Conservation (phyloP, 495 filamentous ascomycete genomes). For the Clohesyomyces aquaticus region DNA sequence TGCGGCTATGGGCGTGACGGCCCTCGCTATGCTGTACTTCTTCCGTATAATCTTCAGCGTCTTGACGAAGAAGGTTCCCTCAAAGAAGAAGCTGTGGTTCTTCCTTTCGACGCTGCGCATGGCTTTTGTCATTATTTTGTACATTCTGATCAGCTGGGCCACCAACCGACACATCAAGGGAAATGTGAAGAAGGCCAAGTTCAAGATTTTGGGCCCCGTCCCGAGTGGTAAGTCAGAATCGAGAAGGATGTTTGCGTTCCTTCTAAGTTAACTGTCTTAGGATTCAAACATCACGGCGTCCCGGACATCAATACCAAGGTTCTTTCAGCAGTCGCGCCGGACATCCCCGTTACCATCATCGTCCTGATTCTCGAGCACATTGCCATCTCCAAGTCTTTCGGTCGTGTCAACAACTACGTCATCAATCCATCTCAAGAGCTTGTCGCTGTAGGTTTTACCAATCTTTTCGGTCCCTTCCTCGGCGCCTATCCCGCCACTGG, state of each 20-base stretch:
- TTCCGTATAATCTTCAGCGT: constrained; percentile 71
- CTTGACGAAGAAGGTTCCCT: constrained; percentile 68
- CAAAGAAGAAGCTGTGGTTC: constrained; percentile 75
- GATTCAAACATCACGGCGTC: constrained; percentile 78
- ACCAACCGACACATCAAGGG: constrained; percentile 66
- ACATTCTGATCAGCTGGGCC: constrained; percentile 88
- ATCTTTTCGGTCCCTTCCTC: constrained; percentile 90
- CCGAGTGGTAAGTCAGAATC: constrained; percentile 64
- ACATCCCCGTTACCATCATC: constrained; percentile 84
- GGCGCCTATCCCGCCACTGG: constrained; percentile 93
- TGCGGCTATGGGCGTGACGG: constrained; percentile 87
- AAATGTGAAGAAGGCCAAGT: constrained; percentile 53
- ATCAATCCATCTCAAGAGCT: constrained; percentile 97
- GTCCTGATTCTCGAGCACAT: constrained; percentile 85
- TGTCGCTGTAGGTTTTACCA: constrained; percentile 90
- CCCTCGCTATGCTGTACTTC: constrained; percentile 77
- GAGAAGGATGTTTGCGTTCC: background rate
- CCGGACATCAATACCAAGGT: constrained; percentile 67
- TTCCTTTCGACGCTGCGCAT: constrained; percentile 89
- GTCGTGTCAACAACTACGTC: constrained; percentile 92
- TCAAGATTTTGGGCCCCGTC: constrained; percentile 73
- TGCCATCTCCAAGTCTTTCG: constrained; percentile 96
- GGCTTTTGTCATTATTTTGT: constrained; percentile 89
- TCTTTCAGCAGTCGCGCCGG: constrained; percentile 61
- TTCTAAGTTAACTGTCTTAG: background rate